Evolutionary conservation across 345 rosid species (phyloP), one percentile per base, ranked within the genome.

Genomic region (Sonneratia caseolaris): DNA sequence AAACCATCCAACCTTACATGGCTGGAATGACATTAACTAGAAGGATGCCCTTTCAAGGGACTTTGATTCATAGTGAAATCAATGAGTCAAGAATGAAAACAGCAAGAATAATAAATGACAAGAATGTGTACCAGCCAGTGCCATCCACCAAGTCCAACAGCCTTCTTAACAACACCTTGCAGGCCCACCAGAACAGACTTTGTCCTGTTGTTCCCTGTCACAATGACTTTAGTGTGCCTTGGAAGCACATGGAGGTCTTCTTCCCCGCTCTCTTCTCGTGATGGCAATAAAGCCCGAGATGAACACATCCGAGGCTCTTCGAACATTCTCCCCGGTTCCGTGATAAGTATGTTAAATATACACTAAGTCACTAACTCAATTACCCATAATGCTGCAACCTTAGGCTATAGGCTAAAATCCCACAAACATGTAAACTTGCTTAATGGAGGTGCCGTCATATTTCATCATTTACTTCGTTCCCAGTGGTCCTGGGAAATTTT

Each of bases 131-230:
- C 92, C 90, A 88, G 90, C 92, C 92, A 88, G 76, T 88, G 92
- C 92, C 92, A 88, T 72, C 92, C 92, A 35, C 92, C 92, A 16
- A 88, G 89, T 15, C 92, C 92, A 36, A 88, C 88, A 67, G 88
- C 92, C 77, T 88, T 88, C 87, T 88, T 88, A 61, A 88, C 92
- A 38, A 88, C 92, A 15, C 92, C 92, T 75, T 88, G 88, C 57
- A 86, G 76, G 36, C 92, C 92, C 62, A 88, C 92, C 68, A 88
- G 66, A 24, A 86, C 92, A 40, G 92, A 88, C 69, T 86, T 88
- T 21, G 92, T 88, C 71, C 92, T 79, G 70, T 88, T 88, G 76
- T 88, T 88, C 66, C 92, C 92, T 2, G 90, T 86, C 68, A 88
- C 90, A 64, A 88, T 72, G 27, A 88, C 92, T 70, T 88, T 86